Evolutionary conservation across 2,329 filamentous ascomycete species (phyloP), one percentile per base, ranked within the genome.

Genomic region (Leptoxyphium fumago): DNA sequence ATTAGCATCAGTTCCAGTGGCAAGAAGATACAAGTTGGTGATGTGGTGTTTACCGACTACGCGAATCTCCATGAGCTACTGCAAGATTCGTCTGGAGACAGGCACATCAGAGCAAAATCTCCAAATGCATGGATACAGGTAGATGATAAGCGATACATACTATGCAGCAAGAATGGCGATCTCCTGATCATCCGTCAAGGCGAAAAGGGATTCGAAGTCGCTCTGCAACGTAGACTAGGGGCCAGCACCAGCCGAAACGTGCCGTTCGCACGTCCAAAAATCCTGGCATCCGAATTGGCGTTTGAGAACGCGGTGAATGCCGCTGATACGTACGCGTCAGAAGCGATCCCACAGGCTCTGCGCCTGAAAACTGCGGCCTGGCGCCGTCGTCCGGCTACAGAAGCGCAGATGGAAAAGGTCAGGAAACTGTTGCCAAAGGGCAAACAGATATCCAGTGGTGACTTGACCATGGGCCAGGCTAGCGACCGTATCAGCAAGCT

Each of bases 401-500:
- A 67, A 18, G 65, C 65, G 2, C 77, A 91, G 59, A 61, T 94
- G 1, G 67, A 73, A 30, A 80, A 83, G 44, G 61, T 91, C 43
- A 86, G 87, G 56, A 82, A 77, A 55, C 55, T 80, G 2, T 70
- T 80, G 8, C 63, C 63, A 1, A 64, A 73, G 43, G 63, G 69
- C n/a, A 66, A 78, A 26, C 66, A 73, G 43, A 57, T 87, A 42
- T 71, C 65, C 1, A 52, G 63, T 0, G 64, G 65, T 0, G 72
- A 78, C 26, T 55, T 94, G 46, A 87, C 75, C 11, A 91, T 88
- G 57, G 89, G 89, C 7, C 78, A 77, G 58, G 88, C 87, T 4
- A 74, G 74, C 4, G 88, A 95, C 59, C 88, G 94, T 82, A 94
- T 96, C 50, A 93, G 85, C 7, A 93, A 94, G 62, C 59, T 94